A percentile compares a stretch with the other conserved stretches of the same genome.
phyloP scores from a whole-genome alignment of 1,139 yeast genomes.

The Yamadazyma dushanensis region DNA sequence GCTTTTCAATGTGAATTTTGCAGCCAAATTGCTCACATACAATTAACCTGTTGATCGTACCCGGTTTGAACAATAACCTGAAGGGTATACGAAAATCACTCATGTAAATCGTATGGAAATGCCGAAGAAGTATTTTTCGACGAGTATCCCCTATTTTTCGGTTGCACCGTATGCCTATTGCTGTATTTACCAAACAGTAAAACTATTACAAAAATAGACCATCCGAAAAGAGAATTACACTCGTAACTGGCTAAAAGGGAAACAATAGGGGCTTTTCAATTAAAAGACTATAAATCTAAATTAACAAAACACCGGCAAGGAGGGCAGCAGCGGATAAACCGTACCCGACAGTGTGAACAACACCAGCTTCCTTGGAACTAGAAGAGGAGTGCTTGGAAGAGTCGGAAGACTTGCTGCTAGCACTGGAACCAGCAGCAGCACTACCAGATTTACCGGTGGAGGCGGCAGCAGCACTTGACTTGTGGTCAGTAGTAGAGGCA shows the following conservation, averaged over 20 bases:
- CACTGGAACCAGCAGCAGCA: slow-evolving; percentile 9
- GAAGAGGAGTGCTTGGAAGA: slow-evolving; percentile 5
- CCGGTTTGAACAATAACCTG: too few relatives aligned
- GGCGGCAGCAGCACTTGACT: slow-evolving; percentile 7
- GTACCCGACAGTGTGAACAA: slow-evolving; percentile 12
- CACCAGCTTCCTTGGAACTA: slow-evolving; percentile 8
- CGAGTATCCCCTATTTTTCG: too few relatives aligned
- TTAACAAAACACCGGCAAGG: slow-evolving; percentile 17
- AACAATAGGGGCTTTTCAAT: background rate
- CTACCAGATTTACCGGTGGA: slow-evolving; percentile 6
- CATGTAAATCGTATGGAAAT: too few relatives aligned
- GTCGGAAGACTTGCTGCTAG: slow-evolving; percentile 14
- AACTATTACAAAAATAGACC: too few relatives aligned
- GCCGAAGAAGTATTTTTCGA: too few relatives aligned
- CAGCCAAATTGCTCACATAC: too few relatives aligned
- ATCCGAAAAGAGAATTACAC: too few relatives aligned
- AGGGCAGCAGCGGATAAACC: slow-evolving; percentile 17
- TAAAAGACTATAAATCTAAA: slow-evolving; percentile 8
- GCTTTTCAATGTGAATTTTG: too few relatives aligned
- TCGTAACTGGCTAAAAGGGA: background rate
- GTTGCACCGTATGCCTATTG: too few relatives aligned
- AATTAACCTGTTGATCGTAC: too few relatives aligned
- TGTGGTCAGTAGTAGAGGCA: slow-evolving; percentile 9
- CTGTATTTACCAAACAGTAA: too few relatives aligned
- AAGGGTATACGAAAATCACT: too few relatives aligned